Percentiles rank a stretch among this genome's conserved stretches.
phyloP scores from a whole-genome alignment of 768 basidiomycete species.

The Tricholoma sp. region DNA sequence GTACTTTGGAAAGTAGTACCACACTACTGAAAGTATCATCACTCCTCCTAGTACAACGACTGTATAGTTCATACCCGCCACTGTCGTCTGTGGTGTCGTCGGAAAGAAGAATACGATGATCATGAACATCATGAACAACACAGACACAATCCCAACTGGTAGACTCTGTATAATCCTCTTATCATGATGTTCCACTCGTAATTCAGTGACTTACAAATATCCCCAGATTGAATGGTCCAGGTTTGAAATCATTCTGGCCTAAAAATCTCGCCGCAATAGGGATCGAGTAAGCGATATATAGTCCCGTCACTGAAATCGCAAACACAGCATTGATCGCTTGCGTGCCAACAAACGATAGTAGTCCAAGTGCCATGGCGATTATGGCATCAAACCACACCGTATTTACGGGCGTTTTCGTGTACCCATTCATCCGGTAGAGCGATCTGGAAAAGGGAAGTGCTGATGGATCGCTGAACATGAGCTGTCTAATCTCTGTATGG shows the following conservation, averaged over 20 bases:
- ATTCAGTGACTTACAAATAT: conserved; percentile 23
- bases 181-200: not conserved
- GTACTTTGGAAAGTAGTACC: conserved; percentile 55
- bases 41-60: conserved; percentile 54
- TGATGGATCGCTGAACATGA: not conserved
- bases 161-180: conserved; percentile 31
- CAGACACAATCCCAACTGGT: conserved; percentile 41
- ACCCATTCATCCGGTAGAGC: conserved; percentile 53
- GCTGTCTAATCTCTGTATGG: not conserved
- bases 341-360: conserved; percentile 55
- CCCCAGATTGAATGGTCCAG: conserved; percentile 55
- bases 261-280: conserved; percentile 51
- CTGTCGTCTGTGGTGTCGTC: conserved; percentile 32
- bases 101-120: conserved; percentile 51
- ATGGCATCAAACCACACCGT: conserved; percentile 49
- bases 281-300: conserved; percentile 48
- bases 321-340: conserved; percentile 60
- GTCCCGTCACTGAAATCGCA: conserved; percentile 36
- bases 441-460: conserved; percentile 60
- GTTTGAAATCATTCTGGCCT: conserved; percentile 43
- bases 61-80: conserved; percentile 56
- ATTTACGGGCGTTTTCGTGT: conserved; percentile 51
- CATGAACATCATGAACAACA: conserved; percentile 56
- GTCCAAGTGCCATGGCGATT: conserved; percentile 44
- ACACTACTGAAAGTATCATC: conserved; percentile 43